These are phyloP conservation scores for Coprinopsis strossmayeri DNA, from an alignment of 768 basidiomycete species.

Conservation along the genomic window DNA sequence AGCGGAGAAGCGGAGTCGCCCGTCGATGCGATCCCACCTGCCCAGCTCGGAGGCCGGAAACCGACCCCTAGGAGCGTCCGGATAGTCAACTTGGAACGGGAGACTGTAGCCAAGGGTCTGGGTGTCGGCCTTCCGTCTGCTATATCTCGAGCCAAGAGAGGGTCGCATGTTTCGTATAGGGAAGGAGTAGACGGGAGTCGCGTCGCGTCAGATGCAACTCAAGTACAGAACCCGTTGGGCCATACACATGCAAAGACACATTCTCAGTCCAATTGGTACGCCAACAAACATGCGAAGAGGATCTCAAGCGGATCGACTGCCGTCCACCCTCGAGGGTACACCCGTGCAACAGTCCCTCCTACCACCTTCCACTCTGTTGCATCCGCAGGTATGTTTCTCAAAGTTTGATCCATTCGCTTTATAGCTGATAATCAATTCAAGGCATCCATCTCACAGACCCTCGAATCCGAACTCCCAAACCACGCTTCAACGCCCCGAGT, in stretches of 20 bases:
- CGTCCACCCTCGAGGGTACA: constrained; percentile 36
- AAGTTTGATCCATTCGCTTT: neutral
- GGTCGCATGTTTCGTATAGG: too few relatives aligned
- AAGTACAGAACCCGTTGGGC: neutral
- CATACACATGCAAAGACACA: neutral
- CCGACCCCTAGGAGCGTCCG: constrained; percentile 78
- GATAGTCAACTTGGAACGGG: constrained; percentile 65
- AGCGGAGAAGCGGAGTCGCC: constrained; percentile 12
- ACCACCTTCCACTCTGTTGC: constrained; percentile 23
- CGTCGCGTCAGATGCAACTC: neutral
- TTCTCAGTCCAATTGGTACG: constrained; percentile 2
- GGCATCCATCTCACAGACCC: too few relatives aligned
- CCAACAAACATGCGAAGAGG: constrained; percentile 1
- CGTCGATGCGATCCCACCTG: constrained; percentile 23
- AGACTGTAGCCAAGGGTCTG: constrained; percentile 26
- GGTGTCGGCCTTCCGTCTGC: constrained; percentile 23
- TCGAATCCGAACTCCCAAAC: too few relatives aligned
- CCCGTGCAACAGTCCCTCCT: constrained; percentile 39
- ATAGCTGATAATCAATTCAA: neutral
- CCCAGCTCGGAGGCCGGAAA: constrained; percentile 53
- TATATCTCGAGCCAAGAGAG: too few relatives aligned
- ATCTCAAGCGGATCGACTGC: neutral
- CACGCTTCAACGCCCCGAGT: constrained; percentile 59
- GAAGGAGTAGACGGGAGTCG: too few relatives aligned
- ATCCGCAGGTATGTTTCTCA: neutral